These are phyloP conservation scores for Nicotiana rustica DNA, from an alignment of 305 asterid species.

Conservation along the genomic window DNA sequence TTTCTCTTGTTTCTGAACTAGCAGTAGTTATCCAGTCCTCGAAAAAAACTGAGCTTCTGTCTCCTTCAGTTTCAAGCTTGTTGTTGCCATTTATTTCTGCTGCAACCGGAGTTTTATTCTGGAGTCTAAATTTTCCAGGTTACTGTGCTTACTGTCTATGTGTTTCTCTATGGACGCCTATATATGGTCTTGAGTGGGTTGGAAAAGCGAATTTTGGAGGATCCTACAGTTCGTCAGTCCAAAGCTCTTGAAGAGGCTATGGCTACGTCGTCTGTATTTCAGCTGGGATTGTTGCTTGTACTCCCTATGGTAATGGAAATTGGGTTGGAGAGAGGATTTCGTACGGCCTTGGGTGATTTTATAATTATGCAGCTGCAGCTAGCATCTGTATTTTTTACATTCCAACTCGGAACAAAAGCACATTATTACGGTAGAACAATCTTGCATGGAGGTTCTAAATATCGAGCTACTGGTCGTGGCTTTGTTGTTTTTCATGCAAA, in stretches of 20 bases:
- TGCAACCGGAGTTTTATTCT: slow-evolving; percentile 31
- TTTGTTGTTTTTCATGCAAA: slow-evolving; percentile 48
- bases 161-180: slow-evolving; percentile 68
- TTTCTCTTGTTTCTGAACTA: not conserved
- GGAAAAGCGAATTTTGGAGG: slow-evolving; percentile 78
- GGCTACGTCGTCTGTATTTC: slow-evolving; percentile 89
- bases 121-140: slow-evolving; percentile 57
- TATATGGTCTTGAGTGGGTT: slow-evolving; percentile 67
- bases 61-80: slow-evolving; percentile 13
- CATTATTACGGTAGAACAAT: no score
- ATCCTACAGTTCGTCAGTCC: slow-evolving; percentile 67
- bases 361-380: no score
- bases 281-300: slow-evolving; percentile 84
- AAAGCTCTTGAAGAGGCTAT: slow-evolving; percentile 87
- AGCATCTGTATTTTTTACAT: no score
- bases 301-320: slow-evolving; percentile 99
- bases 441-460: no score
- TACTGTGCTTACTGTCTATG: slow-evolving; percentile 79
- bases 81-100: slow-evolving; percentile 30
- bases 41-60: not conserved
- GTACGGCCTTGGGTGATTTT: slow-evolving; percentile 72
- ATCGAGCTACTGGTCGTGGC: no score
- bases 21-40: slow-evolving; percentile 11
- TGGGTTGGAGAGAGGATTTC: slow-evolving; percentile 94
- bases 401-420: no score